Evolutionary conservation across 768 basidiomycete genomes (phyloP), one percentile per base, ranked within the genome.

Genomic region (Mrakia gelida): DNA sequence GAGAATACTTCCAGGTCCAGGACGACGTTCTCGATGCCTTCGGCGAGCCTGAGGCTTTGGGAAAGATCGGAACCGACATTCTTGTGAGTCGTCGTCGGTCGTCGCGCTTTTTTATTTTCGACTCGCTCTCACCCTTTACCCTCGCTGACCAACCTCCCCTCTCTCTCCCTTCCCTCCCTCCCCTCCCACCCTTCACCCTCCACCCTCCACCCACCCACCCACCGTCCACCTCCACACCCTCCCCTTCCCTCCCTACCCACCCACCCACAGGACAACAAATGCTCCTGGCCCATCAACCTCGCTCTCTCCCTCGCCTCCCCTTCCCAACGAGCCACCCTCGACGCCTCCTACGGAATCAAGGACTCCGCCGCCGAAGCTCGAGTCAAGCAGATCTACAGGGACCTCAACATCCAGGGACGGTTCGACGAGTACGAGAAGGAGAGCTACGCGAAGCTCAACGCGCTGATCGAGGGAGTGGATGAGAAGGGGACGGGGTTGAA

Each of bases 1-100:
- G 96, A 70, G 95, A 97, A 85, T 99, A 98, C 86, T 98, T 98
- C 90, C 96, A 99, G 85, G 88, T 96, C 78, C 96, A 99, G 85
- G 96, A 98, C 83, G 96, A 98, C 85, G 98, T 91, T 85, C 89
- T 98, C 81, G 97, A 99, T 85, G 97, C 90, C 83, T 91, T 92
- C 28, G 94, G 91, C 7, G 89, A 92, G 11, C 93, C 94, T 0
- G 94, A 95, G 85, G 88, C 92, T 81, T 92, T 98, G 73, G 96
- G 96, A 68, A 98, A 99, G 86, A 90, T 99, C 78, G 97, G 96
- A 30, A 98, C 96, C 23, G 97, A 98, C 84, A 99, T 99, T 82
- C 84, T 98, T 78, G 84, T 84, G 49, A 61, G 83, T 80, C 21
- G 38, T 38, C 38, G 38, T 38, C n/a, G n/a, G n/a, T n/a, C n/a